Percentiles rank a stretch among this genome's conserved stretches.
phyloP scores from a whole-genome alignment of 306 rosid species.

The Gillenia trifoliata region DNA sequence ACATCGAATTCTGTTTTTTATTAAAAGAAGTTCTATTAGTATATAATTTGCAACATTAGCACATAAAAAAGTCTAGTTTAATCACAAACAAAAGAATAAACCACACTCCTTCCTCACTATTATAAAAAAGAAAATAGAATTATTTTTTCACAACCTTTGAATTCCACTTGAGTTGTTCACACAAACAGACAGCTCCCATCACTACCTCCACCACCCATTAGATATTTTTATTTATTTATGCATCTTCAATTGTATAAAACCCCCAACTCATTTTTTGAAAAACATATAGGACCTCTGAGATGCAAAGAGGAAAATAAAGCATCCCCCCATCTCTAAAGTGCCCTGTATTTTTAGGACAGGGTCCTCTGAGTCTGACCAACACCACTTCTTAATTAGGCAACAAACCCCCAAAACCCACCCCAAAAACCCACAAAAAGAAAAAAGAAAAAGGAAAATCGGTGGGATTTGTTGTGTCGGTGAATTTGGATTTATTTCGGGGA shows the following conservation, averaged over 20 bases:
- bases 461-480: slow-evolving; percentile 35
- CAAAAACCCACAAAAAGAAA: background rate
- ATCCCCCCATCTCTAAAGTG: background rate
- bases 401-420: background rate
- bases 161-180: slow-evolving; percentile 34
- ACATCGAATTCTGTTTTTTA: too few relatives aligned
- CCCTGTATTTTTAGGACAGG: slow-evolving; percentile 4
- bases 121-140: background rate
- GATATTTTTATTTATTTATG: slow-evolving; percentile 13
- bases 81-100: background rate
- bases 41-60: background rate
- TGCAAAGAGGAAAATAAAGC: slow-evolving; percentile 1
- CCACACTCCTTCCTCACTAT: background rate
- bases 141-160: slow-evolving; percentile 22
- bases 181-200: slow-evolving; percentile 36
- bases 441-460: background rate
- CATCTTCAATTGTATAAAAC: background rate
- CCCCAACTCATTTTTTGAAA: background rate
- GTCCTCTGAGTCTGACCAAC: slow-evolving; percentile 1
- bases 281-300: too few relatives aligned
- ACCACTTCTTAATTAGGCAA: slow-evolving; percentile 8
- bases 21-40: too few relatives aligned
- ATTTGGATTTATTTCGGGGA: slow-evolving; percentile 27
- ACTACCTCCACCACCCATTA: slow-evolving; percentile 23
- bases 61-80: background rate